Percentiles rank a stretch among this genome's conserved stretches.
These are phyloP conservation scores for Alternaria atra DNA, from an alignment of 2,329 filamentous ascomycete genomes.

Conservation along the genomic window DNA sequence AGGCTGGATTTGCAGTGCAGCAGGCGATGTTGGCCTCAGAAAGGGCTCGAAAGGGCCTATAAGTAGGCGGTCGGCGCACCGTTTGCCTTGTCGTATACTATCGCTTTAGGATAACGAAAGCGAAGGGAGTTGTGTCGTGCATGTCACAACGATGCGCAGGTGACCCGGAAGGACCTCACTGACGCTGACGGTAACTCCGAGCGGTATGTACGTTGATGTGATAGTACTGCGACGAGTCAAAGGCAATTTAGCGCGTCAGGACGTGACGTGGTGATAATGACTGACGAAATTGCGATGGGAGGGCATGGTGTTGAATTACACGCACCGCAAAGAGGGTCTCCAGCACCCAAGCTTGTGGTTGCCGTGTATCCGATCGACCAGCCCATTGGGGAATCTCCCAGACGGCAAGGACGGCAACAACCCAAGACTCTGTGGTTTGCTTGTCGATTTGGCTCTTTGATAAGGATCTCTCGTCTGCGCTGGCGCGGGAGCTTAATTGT, in stretches of 20 bases:
- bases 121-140: not conserved
- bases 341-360: not conserved
- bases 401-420: slow-evolving; percentile 14
- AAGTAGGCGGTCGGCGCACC: slow-evolving; percentile 13
- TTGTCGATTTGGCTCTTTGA: slow-evolving; percentile 12
- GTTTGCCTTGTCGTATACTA: slow-evolving; percentile 12
- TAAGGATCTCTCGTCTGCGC: not conserved
- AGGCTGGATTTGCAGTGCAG: slow-evolving; percentile 3
- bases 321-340: not conserved
- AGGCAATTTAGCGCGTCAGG: not conserved
- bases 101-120: slow-evolving; percentile 2
- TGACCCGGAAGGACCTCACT: slow-evolving; percentile 17
- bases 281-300: not conserved
- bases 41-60: slow-evolving; percentile 2
- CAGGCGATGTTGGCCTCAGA: slow-evolving; percentile 5
- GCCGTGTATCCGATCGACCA: not conserved
- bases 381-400: not conserved
- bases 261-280: not conserved
- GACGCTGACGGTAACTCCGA: not conserved
- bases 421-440: slow-evolving; percentile 9
- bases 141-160: slow-evolving; percentile 4
- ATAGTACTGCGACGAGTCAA: not conserved
- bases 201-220: slow-evolving; percentile 3
- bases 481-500: slow-evolving; percentile 9
- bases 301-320: not conserved